Evolutionary conservation across 2,329 filamentous ascomycete genomes (phyloP).

Genomic region (Paraphaeosphaeria sporulosa): DNA sequence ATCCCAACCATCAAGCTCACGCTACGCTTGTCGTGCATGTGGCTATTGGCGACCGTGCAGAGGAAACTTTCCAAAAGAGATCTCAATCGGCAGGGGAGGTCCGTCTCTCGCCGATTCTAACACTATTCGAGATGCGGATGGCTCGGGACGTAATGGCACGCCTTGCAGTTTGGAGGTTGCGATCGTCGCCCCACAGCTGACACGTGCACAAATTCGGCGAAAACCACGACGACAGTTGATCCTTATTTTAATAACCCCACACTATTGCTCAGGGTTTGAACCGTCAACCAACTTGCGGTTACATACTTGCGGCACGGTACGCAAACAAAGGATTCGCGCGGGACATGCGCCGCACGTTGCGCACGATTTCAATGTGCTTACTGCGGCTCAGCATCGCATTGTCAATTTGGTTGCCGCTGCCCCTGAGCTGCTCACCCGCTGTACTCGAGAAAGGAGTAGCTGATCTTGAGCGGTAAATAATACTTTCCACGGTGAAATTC

Average conservation of each 20-base stretch:
- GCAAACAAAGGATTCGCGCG: too few relatives aligned
- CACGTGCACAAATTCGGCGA: background rate
- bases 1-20: background rate
- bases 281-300: background rate
- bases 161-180: background rate
- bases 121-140: background rate
- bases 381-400: background rate
- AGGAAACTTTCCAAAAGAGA: background rate
- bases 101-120: background rate
- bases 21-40: background rate
- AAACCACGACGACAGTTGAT: background rate
- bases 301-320: background rate
- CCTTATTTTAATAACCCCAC: conserved; percentile 3
- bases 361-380: background rate
- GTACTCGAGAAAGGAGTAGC: conserved; percentile 6
- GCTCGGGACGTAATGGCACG: background rate
- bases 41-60: background rate
- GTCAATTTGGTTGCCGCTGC: background rate
- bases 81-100: background rate
- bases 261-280: background rate
- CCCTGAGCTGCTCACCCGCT: background rate
- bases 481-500: background rate
- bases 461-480: conserved; percentile 1
- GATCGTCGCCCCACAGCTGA: conserved; percentile 10
- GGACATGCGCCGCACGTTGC: background rate